Conservation (phyloP, 148 eudicot genomes). For the Selenicereus undatus region DNA sequence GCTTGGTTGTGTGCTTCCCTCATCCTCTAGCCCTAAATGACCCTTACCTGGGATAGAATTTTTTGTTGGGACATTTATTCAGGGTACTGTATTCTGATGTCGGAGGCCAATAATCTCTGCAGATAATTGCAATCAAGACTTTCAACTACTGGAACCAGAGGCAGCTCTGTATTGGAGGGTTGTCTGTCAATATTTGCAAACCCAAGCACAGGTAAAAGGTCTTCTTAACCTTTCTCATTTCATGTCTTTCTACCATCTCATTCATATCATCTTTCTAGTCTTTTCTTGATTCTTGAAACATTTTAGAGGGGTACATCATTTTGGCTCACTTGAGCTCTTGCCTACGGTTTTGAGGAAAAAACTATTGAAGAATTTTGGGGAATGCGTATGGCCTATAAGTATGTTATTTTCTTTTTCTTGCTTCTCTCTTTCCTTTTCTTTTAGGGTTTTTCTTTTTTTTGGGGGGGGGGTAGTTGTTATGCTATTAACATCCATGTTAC, state of each 20-base stretch:
- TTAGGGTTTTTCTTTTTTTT: no score
- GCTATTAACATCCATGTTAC: no score
- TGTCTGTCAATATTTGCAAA: slow-evolving; percentile 70
- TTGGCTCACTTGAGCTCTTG: not conserved
- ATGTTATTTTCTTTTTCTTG: no score
- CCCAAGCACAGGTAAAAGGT: slow-evolving; percentile 65
- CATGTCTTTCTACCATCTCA: not conserved
- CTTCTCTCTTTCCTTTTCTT: not conserved
- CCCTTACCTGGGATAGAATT: no score
- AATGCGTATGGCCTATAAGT: no score
- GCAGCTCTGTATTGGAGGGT: slow-evolving; percentile 86
- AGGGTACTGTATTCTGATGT: slow-evolving; percentile 3
- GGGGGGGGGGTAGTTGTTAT: no score
- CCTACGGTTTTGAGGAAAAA: not conserved
- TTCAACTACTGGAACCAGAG: slow-evolving; percentile 72
- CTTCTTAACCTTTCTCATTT: not conserved
- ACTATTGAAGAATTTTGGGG: not conserved
- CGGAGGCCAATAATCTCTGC: not conserved
- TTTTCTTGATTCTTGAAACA: not conserved
- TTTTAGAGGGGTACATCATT: not conserved
- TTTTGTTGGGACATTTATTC: not conserved
- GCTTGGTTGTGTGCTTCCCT: no score
- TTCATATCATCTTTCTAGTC: not conserved
- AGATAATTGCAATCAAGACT: slow-evolving; percentile 29
- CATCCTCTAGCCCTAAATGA: not conserved